Evolutionary conservation across 768 basidiomycete genomes (phyloP), one percentile per base, ranked within the genome.

Genomic region (Cubamyces sp.): DNA sequence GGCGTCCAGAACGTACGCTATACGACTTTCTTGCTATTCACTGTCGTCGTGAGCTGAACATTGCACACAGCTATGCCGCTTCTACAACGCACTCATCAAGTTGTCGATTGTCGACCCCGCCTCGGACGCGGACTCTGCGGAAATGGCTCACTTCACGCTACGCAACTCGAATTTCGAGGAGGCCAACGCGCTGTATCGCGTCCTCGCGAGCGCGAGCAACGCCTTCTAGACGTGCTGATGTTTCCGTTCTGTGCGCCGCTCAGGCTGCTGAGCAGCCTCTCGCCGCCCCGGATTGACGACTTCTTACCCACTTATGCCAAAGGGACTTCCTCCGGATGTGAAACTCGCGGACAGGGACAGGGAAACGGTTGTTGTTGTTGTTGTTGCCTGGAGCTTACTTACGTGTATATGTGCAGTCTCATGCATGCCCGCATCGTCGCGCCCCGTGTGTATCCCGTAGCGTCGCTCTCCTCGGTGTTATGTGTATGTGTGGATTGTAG

Each of bases 131-230:
- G 90, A 93, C 69, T 83, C 86, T 0, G 82, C 87, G 5, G 91
- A 91, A 75, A 91, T 93, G 82, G 81, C 82, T 5, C 87, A 91
- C 70, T 93, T 93, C 67, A 84, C 85, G 46, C 78, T 93, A 50
- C 82, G 84, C 41, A 80, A 90, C 67, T 81, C 91, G 12, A 81
- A 87, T 3, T 86, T 91, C 60, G 89, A 90, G 70, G 91, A 92
- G 66, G 91, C 91, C 18, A 91, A 87, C 64, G 72, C 79, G 60
- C 80, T 92, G 47, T 93, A 92, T 69, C 83, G 90, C 21, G 70
- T 81, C 50, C 78, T 92, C 65, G 89, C 83, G 47, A 73, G 71
- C 46, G 73, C 74, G 54, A 73, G 78, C 61, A 23, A 21, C 45
- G 45, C 19, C 19, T 73, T 74, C 61, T 75, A 66, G 69, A 21